Percentiles rank a stretch among this genome's conserved stretches.
phyloP scores from a whole-genome alignment of 306 rosid genomes.

The Citrullus colocynthis region DNA sequence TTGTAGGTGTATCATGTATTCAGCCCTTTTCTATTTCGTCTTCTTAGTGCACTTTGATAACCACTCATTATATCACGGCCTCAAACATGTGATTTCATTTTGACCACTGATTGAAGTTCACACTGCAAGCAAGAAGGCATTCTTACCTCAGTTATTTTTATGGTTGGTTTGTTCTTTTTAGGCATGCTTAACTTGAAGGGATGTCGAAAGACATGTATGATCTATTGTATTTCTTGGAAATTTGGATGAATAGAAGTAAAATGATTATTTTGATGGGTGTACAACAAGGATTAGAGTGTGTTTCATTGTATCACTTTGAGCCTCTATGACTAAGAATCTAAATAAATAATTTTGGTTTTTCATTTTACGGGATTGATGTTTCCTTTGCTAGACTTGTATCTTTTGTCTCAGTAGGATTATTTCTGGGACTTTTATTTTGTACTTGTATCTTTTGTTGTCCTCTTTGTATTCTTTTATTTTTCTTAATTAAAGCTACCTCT shows the following conservation, averaged over 20 bases:
- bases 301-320: neutral
- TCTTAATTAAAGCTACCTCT: neutral
- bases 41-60: neutral
- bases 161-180: neutral
- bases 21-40: neutral
- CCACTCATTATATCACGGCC: neutral
- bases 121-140: neutral
- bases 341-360: neutral
- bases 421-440: neutral
- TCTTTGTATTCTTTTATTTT: neutral
- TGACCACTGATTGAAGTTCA: neutral
- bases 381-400: neutral
- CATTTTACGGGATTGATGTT: neutral
- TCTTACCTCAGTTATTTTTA: neutral
- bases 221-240: neutral
- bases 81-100: neutral
- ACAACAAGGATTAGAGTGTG: neutral
- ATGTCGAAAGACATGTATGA: neutral
- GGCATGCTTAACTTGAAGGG: neutral
- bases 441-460: neutral
- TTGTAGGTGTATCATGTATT: neutral
- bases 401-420: neutral
- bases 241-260: neutral
- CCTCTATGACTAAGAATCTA: neutral
- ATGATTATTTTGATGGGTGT: neutral